Conservation (phyloP, 2,329 filamentous ascomycete species). For the Clarireedia paspali region DNA sequence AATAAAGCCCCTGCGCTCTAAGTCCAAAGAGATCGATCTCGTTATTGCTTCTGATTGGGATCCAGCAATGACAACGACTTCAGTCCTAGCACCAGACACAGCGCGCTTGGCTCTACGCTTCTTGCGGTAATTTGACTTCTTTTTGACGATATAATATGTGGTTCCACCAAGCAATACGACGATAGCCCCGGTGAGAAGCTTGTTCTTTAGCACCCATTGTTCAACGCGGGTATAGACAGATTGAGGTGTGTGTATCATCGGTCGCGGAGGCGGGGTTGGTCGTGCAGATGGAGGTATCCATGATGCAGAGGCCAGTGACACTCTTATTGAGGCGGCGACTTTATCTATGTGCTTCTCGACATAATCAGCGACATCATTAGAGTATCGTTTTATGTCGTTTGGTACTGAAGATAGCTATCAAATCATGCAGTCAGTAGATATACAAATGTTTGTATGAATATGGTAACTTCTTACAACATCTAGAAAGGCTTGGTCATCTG, state of each 20-base stretch:
- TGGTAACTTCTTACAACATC: conserved; percentile 55
- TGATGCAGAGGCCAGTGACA: conserved; percentile 55
- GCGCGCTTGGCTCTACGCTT: conserved; percentile 73
- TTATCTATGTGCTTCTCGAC: conserved; percentile 76
- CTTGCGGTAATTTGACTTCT: conserved; percentile 48
- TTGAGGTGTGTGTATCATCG: conserved; percentile 15
- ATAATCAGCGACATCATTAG: conserved; percentile 66
- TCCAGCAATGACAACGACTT: conserved; percentile 85
- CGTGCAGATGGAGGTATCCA: conserved; percentile 69
- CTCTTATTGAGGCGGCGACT: conserved; percentile 62
- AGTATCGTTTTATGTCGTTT: conserved; percentile 62
- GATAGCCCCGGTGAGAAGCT: conserved; percentile 63
- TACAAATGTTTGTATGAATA: background rate
- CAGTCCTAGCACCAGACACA: conserved; percentile 73
- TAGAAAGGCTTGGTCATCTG: conserved; percentile 70
- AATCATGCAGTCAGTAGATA: conserved; percentile 1
- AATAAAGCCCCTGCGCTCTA: conserved; percentile 87
- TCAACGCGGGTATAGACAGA: conserved; percentile 46
- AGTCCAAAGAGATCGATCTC: conserved; percentile 72
- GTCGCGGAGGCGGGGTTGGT: conserved; percentile 43
- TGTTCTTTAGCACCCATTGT: conserved; percentile 66
- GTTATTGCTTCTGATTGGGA: conserved; percentile 78
- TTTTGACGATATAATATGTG: conserved; percentile 40
- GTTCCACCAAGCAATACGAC: conserved; percentile 64
- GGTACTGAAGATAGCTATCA: conserved; percentile 48